Conservation (phyloP, 257 asterid species). For the Solanum appendiculatum region DNA sequence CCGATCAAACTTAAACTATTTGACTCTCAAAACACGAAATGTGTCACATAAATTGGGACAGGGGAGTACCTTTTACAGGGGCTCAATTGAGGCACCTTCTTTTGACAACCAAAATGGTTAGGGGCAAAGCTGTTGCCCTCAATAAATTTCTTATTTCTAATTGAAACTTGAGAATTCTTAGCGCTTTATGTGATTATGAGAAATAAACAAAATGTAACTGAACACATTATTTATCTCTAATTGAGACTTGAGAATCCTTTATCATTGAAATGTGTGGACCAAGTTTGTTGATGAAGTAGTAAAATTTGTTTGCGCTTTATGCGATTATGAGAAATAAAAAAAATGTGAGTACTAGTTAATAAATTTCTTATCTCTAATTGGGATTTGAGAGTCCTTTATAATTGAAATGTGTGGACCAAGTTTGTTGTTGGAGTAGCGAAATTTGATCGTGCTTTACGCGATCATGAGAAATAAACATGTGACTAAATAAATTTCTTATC, state of each 20-base stretch:
- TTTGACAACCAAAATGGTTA: constrained; percentile 10
- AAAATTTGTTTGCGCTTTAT: background rate
- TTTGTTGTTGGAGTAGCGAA: background rate
- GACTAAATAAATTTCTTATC: no score
- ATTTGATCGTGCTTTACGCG: background rate
- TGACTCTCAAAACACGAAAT: no score
- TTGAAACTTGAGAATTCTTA: no score
- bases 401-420: background rate
- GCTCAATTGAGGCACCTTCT: constrained; percentile 9
- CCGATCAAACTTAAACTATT: no score
- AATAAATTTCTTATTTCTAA: background rate
- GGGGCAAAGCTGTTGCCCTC: constrained; percentile 16
- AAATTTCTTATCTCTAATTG: constrained; percentile 1
- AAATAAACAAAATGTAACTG: background rate
- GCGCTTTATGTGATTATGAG: rapidly evolving
- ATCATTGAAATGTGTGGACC: background rate
- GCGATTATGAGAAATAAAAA: background rate
- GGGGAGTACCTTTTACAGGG: constrained; percentile 24
- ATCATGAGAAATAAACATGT: no score
- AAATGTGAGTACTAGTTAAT: no score
- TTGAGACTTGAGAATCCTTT: background rate
- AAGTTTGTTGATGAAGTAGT: background rate
- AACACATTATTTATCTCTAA: background rate
- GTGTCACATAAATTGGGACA: no score
- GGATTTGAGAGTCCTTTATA: background rate